Evolutionary conservation across 371 early-diverging fungal species (phyloP), one percentile per base, ranked within the genome.

Genomic region (Phascolomyces articulosus): DNA sequence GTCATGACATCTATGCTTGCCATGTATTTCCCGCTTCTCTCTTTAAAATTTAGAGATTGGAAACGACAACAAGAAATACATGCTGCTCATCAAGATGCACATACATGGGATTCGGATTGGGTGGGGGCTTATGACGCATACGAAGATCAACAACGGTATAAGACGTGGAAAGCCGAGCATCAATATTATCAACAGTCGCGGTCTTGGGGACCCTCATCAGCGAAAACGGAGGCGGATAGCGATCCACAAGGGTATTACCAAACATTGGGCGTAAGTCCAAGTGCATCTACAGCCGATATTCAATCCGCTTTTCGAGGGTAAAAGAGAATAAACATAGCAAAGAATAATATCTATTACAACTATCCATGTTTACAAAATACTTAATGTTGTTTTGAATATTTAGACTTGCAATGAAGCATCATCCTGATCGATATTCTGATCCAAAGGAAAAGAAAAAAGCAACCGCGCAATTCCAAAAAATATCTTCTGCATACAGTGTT

Each of bases 231-330:
- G 7, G 23, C 23, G 13, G 56, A 47, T 18, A 47, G 29, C 3
- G 87, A 87, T 64, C 78, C 82, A 4, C 71, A 77, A 54, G 86
- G 84, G 2, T 85, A 84, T 49, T 87, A 87, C 60, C 65, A 64
- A 2, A 65, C 69, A 0, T 62, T 87, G 4, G 85, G 85, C 20
- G 72, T 87, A 1, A 44, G 66, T 2, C 62, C 74, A 7, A 65
- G 62, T 24, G 85, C 86, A 2, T 78, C 74, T 7, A 80, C 75
- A 6, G 74, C 84, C 21, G 88, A 87, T 47, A 85, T 87, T 4
- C 88, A 87, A 60, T 78, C 82, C 21, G 86, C 86, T 18, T 87
- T 87, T 66, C 69, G 88, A 65, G 85, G 85, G 66, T 80, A 72
- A 38, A 31, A 27, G 41, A 23, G 54, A 9, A 26, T 7, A 27